phyloP scores from a whole-genome alignment of 768 basidiomycete genomes.

The Arthromyces matolae region DNA sequence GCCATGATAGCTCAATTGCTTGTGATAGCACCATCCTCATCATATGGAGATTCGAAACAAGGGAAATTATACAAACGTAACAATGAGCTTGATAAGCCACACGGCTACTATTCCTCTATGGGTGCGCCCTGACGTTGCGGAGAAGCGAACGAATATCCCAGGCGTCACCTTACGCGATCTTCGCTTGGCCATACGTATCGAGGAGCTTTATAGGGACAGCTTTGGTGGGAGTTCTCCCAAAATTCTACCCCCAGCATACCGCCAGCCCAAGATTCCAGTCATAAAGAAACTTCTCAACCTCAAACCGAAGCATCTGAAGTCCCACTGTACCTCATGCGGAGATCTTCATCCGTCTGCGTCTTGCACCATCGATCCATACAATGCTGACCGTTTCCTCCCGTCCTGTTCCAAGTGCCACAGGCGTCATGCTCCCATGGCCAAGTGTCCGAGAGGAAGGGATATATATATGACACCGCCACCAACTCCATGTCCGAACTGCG shows the following conservation, averaged over 20 bases:
- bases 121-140: background rate
- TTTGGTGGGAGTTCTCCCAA: background rate
- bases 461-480: background rate
- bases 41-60: conserved; percentile 14
- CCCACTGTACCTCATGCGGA: conserved; percentile 5
- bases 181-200: conserved; percentile 43
- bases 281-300: conserved; percentile 5
- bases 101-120: conserved; percentile 15
- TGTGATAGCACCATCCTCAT: conserved; percentile 24
- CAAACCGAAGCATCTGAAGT: background rate
- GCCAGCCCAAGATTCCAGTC: background rate
- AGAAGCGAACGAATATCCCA: conserved; percentile 16
- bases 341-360: background rate
- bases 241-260: background rate
- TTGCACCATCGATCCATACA: background rate
- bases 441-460: conserved; percentile 1
- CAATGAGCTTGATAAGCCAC: conserved; percentile 23
- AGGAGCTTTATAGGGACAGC: conserved; percentile 18
- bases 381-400: background rate
- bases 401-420: background rate
- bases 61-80: conserved; percentile 9
- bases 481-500: conserved; percentile 13
- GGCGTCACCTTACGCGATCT: conserved; percentile 51
- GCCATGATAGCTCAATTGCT: background rate
- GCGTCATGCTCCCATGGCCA: conserved; percentile 4